Evolutionary conservation across 2,329 filamentous ascomycete genomes (phyloP).

Genomic region (Aspergillus ochraceoroseus): DNA sequence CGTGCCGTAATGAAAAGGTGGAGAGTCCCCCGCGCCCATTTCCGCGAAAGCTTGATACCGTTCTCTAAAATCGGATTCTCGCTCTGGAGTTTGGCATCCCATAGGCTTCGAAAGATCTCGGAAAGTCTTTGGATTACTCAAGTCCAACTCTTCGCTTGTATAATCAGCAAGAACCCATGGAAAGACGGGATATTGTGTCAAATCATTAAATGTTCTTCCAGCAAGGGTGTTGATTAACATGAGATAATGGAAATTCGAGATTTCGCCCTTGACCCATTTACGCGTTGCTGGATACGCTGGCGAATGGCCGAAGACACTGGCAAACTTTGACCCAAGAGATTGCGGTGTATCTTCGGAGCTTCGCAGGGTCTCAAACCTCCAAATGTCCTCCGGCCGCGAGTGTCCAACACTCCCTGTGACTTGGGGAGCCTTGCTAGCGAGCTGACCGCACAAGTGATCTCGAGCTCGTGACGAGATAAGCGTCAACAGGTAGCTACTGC

Average conservation of each 20-base stretch:
- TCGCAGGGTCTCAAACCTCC: slow-evolving; percentile 82
- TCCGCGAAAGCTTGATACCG: slow-evolving; percentile 84
- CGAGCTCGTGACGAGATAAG: slow-evolving; percentile 67
- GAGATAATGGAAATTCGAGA: slow-evolving; percentile 97
- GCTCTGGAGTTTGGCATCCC: slow-evolving; percentile 75
- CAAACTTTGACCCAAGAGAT: slow-evolving; percentile 79
- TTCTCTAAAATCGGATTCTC: slow-evolving; percentile 74
- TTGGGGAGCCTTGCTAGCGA: slow-evolving; percentile 74
- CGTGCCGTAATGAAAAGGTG: slow-evolving; percentile 94
- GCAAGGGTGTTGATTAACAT: slow-evolving; percentile 99
- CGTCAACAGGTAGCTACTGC: slow-evolving; percentile 88
- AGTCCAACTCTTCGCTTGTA: slow-evolving; percentile 83
- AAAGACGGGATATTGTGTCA: slow-evolving; percentile 97
- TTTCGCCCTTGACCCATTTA: slow-evolving; percentile 87
- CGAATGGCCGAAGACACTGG: slow-evolving; percentile 81
- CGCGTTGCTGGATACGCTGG: slow-evolving; percentile 79
- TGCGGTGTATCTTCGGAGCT: slow-evolving; percentile 60
- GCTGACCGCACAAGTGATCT: slow-evolving; percentile 73
- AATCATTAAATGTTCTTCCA: slow-evolving; percentile 91
- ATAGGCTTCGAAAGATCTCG: slow-evolving; percentile 92
- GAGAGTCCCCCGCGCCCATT: slow-evolving; percentile 69
- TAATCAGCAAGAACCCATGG: slow-evolving; percentile 97
- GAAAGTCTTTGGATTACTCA: slow-evolving; percentile 78
- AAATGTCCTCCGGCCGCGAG: slow-evolving; percentile 77
- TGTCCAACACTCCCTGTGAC: slow-evolving; percentile 64